Percentiles rank a stretch among this genome's conserved stretches.
Conservation (phyloP, 805 yeast genomes). For the Phaffomyces thermotolerans region DNA sequence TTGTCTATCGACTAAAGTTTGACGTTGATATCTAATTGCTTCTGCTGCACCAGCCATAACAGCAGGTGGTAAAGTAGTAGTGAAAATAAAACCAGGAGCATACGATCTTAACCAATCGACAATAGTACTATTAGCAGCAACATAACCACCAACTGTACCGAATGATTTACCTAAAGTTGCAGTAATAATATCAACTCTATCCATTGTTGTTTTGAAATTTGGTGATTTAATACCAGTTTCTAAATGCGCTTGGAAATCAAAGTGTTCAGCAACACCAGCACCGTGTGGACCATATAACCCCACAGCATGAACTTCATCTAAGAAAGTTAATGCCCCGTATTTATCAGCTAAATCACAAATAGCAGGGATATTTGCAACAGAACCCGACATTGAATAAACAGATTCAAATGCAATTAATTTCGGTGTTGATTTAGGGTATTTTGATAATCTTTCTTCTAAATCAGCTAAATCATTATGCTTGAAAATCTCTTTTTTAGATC, state of each 20-base stretch:
- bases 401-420: conserved; percentile 95
- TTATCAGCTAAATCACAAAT: conserved; percentile 96
- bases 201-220: conserved; percentile 57
- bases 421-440: conserved; percentile 82
- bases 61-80: conserved; percentile 96
- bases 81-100: conserved; percentile 96
- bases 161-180: conserved; percentile 97
- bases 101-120: conserved; percentile 94
- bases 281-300: conserved; percentile 99
- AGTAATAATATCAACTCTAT: conserved; percentile 90
- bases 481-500: conserved; percentile 81
- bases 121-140: conserved; percentile 77
- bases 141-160: conserved; percentile 96
- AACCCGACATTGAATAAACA: conserved; percentile 98
- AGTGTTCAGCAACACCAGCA: conserved; percentile 98
- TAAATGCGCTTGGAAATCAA: conserved; percentile 80
- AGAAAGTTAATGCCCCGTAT: conserved; percentile 93
- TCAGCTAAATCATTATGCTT: conserved; percentile 85
- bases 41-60: conserved; percentile 92
- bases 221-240: conserved; percentile 53
- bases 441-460: conserved; percentile 69
- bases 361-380: conserved; percentile 86
- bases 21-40: conserved; percentile 79
- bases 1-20: conserved; percentile 68
- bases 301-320: conserved; percentile 98